Percentiles rank a stretch among this genome's conserved stretches.
Evolutionary conservation across 768 basidiomycete species (phyloP).

Genomic region (Crucibulum laeve): DNA sequence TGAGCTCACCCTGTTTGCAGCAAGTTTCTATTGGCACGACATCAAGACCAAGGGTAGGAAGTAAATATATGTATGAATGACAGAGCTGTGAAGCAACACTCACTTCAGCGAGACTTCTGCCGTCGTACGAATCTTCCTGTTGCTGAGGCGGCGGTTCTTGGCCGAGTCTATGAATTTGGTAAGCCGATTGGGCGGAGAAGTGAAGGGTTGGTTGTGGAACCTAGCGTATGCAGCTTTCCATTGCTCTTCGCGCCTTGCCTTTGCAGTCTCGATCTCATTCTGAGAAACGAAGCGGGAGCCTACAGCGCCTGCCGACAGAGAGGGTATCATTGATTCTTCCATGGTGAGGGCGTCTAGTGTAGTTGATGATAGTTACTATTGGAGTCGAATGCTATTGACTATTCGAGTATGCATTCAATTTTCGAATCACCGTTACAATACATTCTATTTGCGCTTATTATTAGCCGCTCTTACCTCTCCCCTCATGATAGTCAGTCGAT

Average conservation of each 20-base stretch:
- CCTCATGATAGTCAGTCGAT: too few relatives aligned
- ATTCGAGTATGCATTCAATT: too few relatives aligned
- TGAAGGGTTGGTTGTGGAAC: slow-evolving; percentile 27
- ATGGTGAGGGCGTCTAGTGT: slow-evolving; percentile 32
- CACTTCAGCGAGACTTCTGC: slow-evolving; percentile 86
- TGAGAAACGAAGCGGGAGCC: slow-evolving; percentile 85
- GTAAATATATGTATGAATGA: slow-evolving; percentile 35
- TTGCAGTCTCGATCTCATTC: slow-evolving; percentile 71
- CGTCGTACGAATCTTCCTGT: slow-evolving; percentile 74
- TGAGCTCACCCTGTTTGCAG: slow-evolving; percentile 70
- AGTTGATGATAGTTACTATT: too few relatives aligned
- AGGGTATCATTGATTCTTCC: slow-evolving; percentile 66
- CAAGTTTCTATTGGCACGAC: slow-evolving; percentile 75
- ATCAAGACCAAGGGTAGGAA: slow-evolving; percentile 36
- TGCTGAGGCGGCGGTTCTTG: slow-evolving; percentile 81
- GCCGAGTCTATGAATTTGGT: slow-evolving; percentile 49
- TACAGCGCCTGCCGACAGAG: slow-evolving; percentile 65
- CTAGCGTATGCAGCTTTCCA: slow-evolving; percentile 91
- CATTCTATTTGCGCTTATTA: too few relatives aligned
- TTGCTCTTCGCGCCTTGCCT: slow-evolving; percentile 69
- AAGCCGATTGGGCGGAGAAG: slow-evolving; percentile 1
- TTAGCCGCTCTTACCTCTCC: too few relatives aligned
- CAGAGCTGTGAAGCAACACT: slow-evolving; percentile 23
- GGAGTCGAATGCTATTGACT: too few relatives aligned
- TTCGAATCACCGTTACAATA: too few relatives aligned